Base-by-base conservation (phyloP, 225 moss, liverwort and hornwort species). In the Bryum argenteum region DNA sequence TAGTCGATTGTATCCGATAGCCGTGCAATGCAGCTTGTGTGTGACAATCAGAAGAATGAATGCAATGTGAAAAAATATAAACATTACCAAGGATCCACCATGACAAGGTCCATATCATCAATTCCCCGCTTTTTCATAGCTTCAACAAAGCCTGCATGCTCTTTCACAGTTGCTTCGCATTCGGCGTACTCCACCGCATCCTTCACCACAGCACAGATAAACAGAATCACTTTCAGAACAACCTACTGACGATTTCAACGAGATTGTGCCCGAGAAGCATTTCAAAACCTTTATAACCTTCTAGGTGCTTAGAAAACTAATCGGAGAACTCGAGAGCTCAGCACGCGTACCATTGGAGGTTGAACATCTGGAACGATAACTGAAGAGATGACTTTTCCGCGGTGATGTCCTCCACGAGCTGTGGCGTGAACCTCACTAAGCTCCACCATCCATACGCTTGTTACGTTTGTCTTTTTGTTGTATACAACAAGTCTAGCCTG, bases 131-230 rank as follows among this genome's bases (percentile, higher is more conserved):
- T 96, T 67, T 86, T 93, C 93, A 96, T 91, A 22, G 96, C 93
- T 63, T 96, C 93, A 9, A 93, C 54, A 65, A 93, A 91, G 61
- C 87, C 78, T 19, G 78, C 71, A 78, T 93, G 87, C 58, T 73
- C 75, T 62, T 96, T 96, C 18, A 96, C 96, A 58, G 77, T 68
- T 16, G 93, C 96, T 82, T 96, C 96, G 54, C 96, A 96, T 51
- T 96, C 87, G 24, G 90, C 96, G 61, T 96, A 96, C 80, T 96
- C 96, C 82, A 89, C 91, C 10, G 96, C 96, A 90, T 96, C 96
- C 94, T 94, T 70, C 26, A 73, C 23, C 21, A 62, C 39, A 61
- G 44, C 54, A 65, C 39, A 58, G 39, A 54, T 21, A 40, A 42
- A 62, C 17, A 56, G 9, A 61, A 55, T 71, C 55, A 80, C 10